Base-by-base conservation (phyloP, 495 filamentous ascomycete species). In the Tuber umbilicatum region DNA sequence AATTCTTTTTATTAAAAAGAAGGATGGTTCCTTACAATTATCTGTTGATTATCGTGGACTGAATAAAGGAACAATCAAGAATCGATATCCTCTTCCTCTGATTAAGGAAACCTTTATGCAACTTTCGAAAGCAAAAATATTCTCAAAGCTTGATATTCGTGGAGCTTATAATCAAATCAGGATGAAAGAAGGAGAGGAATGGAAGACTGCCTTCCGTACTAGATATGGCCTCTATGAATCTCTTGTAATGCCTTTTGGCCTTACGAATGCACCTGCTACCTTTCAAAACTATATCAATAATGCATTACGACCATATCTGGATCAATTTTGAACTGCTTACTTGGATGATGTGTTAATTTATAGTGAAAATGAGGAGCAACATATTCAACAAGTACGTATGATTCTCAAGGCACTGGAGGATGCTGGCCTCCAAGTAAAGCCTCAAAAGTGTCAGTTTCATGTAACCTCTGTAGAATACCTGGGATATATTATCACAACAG, bases 331-430 rank as follows among this genome's bases (percentile, higher is more conserved):
- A 67, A 76, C 80, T 43, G 73, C 55, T 0, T 84, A 84, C 68
- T 50, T 85, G 0, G 79, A 84, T 43, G 76, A 85, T 73, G 77
- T 85, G 47, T 72, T 83, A n/a, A 78, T 85, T 41, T 84, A 81
- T 72, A 77, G 76, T 43, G 68, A 71, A 70, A 76, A 67, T 70
- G 73, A 69, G 72, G 31, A 75, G 73, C 70, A 74, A 75, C 74
- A 78, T 70, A 68, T 45, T 16, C 1, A 76, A n/a, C 41, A 79
- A 55, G 70, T 82, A 3, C 3, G 9, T 6, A 9, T 12, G 1
- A 42, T 42, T 12, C 41, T 42, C 1, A 9, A 73, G 41, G 72
- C 43, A 17, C 39, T 73, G 19, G 9, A 14, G n/a, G 37, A 21
- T 27, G 27, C 16, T 12, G 7, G 21, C 7, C 42, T 73, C 12